Percentiles rank a stretch among this genome's conserved stretches.
Conservation (phyloP, 331 rosid species). For the Rosa hybrid region DNA sequence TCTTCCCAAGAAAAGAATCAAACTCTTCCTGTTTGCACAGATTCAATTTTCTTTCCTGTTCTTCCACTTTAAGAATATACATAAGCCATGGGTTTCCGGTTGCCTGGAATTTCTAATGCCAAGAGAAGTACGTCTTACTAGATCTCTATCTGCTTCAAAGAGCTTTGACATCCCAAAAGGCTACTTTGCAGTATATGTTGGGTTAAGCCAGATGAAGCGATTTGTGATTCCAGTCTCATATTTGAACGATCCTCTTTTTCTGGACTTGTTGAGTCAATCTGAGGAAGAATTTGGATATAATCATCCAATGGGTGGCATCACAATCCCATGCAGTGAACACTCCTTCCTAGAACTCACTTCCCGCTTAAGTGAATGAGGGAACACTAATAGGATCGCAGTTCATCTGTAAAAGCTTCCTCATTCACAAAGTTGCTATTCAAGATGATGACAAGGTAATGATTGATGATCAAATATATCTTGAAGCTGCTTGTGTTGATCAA, state of each 20-base stretch:
- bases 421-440: neutral
- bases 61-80: neutral
- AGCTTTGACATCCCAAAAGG: slow-evolving; percentile 25
- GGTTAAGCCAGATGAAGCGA: slow-evolving; percentile 28
- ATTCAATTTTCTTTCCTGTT: neutral
- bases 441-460: too few species aligned
- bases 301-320: slow-evolving; percentile 41
- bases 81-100: slow-evolving; percentile 25
- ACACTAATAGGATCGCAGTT: neutral
- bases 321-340: slow-evolving; percentile 35
- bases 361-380: neutral
- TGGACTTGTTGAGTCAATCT: slow-evolving; percentile 23
- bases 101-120: slow-evolving; percentile 3
- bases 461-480: neutral
- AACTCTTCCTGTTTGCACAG: neutral
- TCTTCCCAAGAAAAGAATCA: neutral
- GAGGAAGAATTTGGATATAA: slow-evolving; percentile 37
- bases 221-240: slow-evolving; percentile 30
- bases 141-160: neutral
- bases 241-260: slow-evolving; percentile 21
- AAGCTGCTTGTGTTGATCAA: neutral
- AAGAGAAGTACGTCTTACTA: slow-evolving; percentile 4
- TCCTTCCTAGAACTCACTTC: slow-evolving; percentile 26
- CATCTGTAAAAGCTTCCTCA: neutral
- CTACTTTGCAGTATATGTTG: slow-evolving; percentile 33